Base-by-base conservation (phyloP, 2,329 filamentous ascomycete species). In the Pseudogymnoascus sp. region DNA sequence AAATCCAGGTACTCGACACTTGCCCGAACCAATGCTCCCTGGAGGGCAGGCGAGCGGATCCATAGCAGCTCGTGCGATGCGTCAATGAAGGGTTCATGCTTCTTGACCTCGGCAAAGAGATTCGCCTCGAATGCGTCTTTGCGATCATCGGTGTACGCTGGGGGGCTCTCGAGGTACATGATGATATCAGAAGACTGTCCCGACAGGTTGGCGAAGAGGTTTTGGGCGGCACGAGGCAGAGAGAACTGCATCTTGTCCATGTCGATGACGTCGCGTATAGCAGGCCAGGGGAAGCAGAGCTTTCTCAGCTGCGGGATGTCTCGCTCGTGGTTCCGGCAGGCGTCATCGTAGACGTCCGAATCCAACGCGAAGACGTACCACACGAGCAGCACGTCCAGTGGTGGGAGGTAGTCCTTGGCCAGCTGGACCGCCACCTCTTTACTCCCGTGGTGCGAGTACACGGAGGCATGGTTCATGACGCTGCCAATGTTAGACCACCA, bases 261-360 rank as follows among this genome's bases (percentile, higher is more conserved):
- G 63, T 62, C 42, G 42, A 64, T 53, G 38, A 62, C 63, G 21
- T 60, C 24, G 29, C 63, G 63, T n/a, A 64, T 60, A 6, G 63
- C 63, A 35, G 56, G 38, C 63, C 63, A 64, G 16, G 63, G 63
- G 40, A 64, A 64, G 42, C 63, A 64, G 37, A 64, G 29, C 21
- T 64, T 42, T 42, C 40, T 16, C 40, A 42, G 59, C 13, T 53
- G 59, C 13, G 61, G 63, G 33, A 59, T 40, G 16, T 19, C 35
- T 38, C 24, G 33, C 35, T 59, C 38, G 53, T 61, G 62, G 33
- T 40, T 40, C 16, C 62, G 62, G 29, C 63, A 62, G 16, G 63
- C 42, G 5, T 33, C 40, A n/a, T 42, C 63, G 16, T 42, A 64
- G 31, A 47, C 40, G 16, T 42, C 16, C 16, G 16, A 42, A 16